phyloP scores from a whole-genome alignment of 78 protist species.

The Chrysochromulina parva region DNA sequence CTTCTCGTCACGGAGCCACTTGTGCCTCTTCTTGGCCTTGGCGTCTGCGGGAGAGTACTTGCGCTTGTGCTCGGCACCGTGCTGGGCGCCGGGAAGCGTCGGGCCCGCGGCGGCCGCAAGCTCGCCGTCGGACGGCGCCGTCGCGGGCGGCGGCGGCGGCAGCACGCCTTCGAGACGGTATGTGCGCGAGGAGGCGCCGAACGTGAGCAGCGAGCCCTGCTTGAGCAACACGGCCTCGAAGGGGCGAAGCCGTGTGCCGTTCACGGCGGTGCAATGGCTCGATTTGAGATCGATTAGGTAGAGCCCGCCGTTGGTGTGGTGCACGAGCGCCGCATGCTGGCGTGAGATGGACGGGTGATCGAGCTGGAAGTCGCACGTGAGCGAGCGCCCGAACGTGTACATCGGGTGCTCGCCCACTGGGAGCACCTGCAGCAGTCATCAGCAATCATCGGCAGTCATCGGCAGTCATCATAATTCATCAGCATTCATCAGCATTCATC shows the following conservation, averaged over 20 bases:
- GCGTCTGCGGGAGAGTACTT: neutral
- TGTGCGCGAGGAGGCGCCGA: neutral
- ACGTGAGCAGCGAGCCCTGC: neutral
- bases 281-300: neutral
- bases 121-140: neutral
- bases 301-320: neutral
- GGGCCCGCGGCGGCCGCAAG: neutral
- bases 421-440: neutral
- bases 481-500: too few species aligned
- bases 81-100: neutral
- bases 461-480: too few species aligned
- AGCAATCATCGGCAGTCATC: too few species aligned
- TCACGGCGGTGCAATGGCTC: neutral
- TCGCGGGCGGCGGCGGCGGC: too few species aligned
- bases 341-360: slow-evolving; percentile 4
- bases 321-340: neutral
- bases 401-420: neutral
- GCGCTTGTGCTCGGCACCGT: neutral
- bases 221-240: neutral
- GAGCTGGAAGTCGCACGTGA: neutral
- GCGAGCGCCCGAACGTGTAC: neutral
- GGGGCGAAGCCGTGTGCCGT: neutral
- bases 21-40: neutral
- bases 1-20: neutral
- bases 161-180: neutral